These are phyloP conservation scores for Mallotus nudiflorus DNA, from an alignment of 345 rosid species.

Conservation along the genomic window DNA sequence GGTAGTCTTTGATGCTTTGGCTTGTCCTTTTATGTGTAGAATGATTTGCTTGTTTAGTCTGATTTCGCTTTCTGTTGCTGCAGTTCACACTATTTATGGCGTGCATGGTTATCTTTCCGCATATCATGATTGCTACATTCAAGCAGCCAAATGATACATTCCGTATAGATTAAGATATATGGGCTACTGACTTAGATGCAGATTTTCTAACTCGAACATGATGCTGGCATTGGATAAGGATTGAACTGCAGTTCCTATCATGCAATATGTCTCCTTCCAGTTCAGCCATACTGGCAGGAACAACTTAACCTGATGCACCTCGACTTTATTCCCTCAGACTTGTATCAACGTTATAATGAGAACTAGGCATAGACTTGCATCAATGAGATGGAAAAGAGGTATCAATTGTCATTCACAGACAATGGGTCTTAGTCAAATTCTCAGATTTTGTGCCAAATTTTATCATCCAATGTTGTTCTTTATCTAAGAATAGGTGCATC, in stretches of 20 bases:
- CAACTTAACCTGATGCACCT: neutral
- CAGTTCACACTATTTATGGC: slow-evolving; percentile 98
- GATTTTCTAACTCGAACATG: slow-evolving; percentile 13
- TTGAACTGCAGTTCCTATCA: slow-evolving; percentile 7
- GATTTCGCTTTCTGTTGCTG: slow-evolving; percentile 29
- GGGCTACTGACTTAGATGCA: slow-evolving; percentile 32
- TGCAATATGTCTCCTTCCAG: slow-evolving; percentile 6
- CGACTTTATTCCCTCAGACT: neutral
- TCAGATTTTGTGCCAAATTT: neutral
- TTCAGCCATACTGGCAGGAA: slow-evolving; percentile 19
- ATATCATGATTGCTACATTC: slow-evolving; percentile 63
- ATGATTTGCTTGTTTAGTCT: slow-evolving; percentile 4
- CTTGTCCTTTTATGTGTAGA: slow-evolving; percentile 13
- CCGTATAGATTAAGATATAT: slow-evolving; percentile 65
- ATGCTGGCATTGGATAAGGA: slow-evolving; percentile 15
- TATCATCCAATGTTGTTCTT: neutral
- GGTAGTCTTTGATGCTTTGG: slow-evolving; percentile 39
- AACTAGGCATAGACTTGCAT: neutral
- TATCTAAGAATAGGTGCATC: neutral
- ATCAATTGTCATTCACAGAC: neutral
- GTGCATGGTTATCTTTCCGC: slow-evolving; percentile 76
- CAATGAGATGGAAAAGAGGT: neutral
- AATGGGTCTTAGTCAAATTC: neutral
- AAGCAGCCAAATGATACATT: slow-evolving; percentile 63
- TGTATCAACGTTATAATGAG: neutral